Evolutionary conservation across 192 early-diverging fungal genomes (phyloP).

Genomic region (Coemansia sp.): DNA sequence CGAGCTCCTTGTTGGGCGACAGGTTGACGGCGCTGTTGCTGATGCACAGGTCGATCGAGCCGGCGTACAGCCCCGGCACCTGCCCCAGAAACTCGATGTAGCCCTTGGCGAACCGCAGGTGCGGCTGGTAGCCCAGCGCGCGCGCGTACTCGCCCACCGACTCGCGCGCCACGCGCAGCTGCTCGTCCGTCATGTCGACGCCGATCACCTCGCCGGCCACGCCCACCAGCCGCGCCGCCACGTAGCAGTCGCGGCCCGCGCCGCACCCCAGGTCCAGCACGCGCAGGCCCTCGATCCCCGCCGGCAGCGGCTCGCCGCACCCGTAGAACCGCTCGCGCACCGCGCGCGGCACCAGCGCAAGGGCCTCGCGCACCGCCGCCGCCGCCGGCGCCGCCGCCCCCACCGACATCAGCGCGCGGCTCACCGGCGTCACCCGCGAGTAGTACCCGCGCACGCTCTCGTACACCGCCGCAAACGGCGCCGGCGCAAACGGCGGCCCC

Average conservation of each 20-base stretch:
- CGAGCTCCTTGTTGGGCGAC: slow-evolving; percentile 51
- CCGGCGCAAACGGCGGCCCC: neutral
- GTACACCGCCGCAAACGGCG: slow-evolving; percentile 42
- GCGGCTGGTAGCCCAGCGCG: slow-evolving; percentile 42
- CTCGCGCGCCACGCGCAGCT: slow-evolving; percentile 40
- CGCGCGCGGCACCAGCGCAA: slow-evolving; percentile 33
- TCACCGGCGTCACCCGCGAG: slow-evolving; percentile 45
- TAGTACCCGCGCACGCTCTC: slow-evolving; percentile 54
- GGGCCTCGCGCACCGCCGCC: slow-evolving; percentile 36
- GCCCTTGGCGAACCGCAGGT: slow-evolving; percentile 42
- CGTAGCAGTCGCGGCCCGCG: slow-evolving; percentile 53
- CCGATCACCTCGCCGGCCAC: slow-evolving; percentile 44
- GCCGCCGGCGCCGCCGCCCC: slow-evolving; percentile 30
- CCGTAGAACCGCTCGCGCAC: slow-evolving; percentile 48
- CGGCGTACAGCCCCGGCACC: slow-evolving; percentile 20
- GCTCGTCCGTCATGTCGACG: slow-evolving; percentile 56
- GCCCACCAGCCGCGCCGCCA: slow-evolving; percentile 48
- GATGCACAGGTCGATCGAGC: slow-evolving; percentile 50
- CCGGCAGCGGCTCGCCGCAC: slow-evolving; percentile 47
- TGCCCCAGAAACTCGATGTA: slow-evolving; percentile 47
- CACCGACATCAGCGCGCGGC: slow-evolving; percentile 43
- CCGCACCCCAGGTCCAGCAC: slow-evolving; percentile 54
- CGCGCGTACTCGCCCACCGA: slow-evolving; percentile 15
- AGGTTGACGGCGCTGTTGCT: slow-evolving; percentile 53
- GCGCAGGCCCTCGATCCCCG: slow-evolving; percentile 44